phyloP scores from a whole-genome alignment of 2,329 filamentous ascomycete species.

The Fonsecaea multimorphosa region DNA sequence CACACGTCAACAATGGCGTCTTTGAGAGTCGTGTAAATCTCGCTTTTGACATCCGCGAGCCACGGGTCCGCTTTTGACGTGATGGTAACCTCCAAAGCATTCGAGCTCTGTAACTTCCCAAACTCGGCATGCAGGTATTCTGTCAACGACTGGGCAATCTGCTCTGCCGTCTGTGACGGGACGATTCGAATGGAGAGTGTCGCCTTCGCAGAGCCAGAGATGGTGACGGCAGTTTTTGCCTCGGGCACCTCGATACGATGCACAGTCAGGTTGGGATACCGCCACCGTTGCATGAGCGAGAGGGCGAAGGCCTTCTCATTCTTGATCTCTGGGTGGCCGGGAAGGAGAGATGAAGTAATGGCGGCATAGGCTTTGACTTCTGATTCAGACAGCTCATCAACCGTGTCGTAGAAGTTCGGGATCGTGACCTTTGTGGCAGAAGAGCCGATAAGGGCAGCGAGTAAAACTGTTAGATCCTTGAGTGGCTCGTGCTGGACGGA shows the following conservation, averaged over 20 bases:
- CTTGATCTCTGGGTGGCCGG: slow-evolving; percentile 69
- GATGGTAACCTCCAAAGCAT: slow-evolving; percentile 79
- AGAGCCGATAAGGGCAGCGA: slow-evolving; percentile 80
- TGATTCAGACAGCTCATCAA: slow-evolving; percentile 73
- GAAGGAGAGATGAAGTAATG: slow-evolving; percentile 77
- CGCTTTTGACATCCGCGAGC: slow-evolving; percentile 88
- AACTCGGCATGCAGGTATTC: slow-evolving; percentile 75
- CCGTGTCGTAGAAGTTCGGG: slow-evolving; percentile 85
- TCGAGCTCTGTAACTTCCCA: slow-evolving; percentile 75
- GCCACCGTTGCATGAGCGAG: slow-evolving; percentile 91
- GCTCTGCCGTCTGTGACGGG: slow-evolving; percentile 84
- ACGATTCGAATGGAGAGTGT: slow-evolving; percentile 90
- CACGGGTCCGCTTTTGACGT: slow-evolving; percentile 95
- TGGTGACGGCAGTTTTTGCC: slow-evolving; percentile 84
- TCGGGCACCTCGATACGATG: slow-evolving; percentile 93
- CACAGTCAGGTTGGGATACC: slow-evolving; percentile 91
- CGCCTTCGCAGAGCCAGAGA: slow-evolving; percentile 86
- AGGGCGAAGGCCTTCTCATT: slow-evolving; percentile 74
- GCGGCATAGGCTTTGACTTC: slow-evolving; percentile 84
- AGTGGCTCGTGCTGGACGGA: slow-evolving; percentile 85
- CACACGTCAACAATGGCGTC: slow-evolving; percentile 84
- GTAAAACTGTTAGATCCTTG: slow-evolving; percentile 83
- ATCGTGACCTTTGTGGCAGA: slow-evolving; percentile 78
- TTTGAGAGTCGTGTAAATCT: slow-evolving; percentile 88
- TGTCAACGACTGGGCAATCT: slow-evolving; percentile 72